Conservation (phyloP, 108 stramenopile genomes). For the Parietichytrium sp. region DNA sequence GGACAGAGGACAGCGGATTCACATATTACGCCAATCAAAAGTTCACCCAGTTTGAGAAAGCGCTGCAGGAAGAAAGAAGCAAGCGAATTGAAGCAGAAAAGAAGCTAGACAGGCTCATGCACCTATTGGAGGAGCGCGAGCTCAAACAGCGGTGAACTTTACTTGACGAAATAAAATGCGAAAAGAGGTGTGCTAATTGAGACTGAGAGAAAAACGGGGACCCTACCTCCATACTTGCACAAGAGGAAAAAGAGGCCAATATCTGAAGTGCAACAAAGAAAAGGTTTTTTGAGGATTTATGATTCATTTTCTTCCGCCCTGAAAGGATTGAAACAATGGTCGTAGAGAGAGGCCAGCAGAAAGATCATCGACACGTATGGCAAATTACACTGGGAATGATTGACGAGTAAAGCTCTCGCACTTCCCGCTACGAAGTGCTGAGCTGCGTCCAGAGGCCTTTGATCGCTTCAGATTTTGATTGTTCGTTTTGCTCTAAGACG, state of each 20-base stretch:
- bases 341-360: neutral
- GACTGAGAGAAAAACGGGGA: too few species aligned
- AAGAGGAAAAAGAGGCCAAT: too few species aligned
- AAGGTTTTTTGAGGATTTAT: neutral
- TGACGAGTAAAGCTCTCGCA: too few species aligned
- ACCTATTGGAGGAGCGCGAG: neutral
- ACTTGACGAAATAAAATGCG: neutral
- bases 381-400: neutral
- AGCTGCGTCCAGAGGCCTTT: conserved; percentile 30
- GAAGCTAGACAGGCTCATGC: conserved; percentile 29
- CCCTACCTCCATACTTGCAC: too few species aligned
- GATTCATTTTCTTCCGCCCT: neutral
- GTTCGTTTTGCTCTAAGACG: conserved; percentile 4
- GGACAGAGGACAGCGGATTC: conserved; percentile 18
- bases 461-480: neutral
- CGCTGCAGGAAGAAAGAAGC: neutral
- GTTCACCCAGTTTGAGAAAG: neutral
- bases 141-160: neutral
- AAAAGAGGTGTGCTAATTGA: too few species aligned
- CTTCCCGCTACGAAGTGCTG: too few species aligned
- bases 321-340: neutral
- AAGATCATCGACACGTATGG: neutral
- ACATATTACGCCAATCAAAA: conserved; percentile 6
- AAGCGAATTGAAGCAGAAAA: neutral
- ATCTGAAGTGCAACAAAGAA: too few species aligned